Evolutionary conservation across 495 filamentous ascomycete species (phyloP).

Genomic region (Hypoxylon fragiforme): DNA sequence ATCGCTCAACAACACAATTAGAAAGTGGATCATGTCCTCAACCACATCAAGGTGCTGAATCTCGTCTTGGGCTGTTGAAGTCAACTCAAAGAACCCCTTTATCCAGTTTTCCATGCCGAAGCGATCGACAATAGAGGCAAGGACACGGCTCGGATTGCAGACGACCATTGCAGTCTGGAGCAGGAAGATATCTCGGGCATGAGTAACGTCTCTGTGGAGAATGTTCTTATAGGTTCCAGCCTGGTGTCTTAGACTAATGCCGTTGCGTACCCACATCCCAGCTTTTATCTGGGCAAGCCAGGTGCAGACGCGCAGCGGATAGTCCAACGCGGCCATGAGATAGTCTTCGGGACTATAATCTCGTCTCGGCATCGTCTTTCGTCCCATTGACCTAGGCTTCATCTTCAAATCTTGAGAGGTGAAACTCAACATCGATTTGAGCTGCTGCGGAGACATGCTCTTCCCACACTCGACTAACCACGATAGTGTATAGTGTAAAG

Average conservation of each 20-base stretch:
- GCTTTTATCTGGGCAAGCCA: slow-evolving; percentile 99
- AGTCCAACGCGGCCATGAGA: slow-evolving; percentile 87
- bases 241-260: slow-evolving; percentile 91
- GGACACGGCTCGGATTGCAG: slow-evolving; percentile 79
- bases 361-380: slow-evolving; percentile 53
- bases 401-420: slow-evolving; percentile 60
- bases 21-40: slow-evolving; percentile 92
- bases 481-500: slow-evolving; percentile 93
- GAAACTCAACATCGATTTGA: slow-evolving; percentile 68
- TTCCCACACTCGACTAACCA: slow-evolving; percentile 94
- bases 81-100: slow-evolving; percentile 72
- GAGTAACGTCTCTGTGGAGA: slow-evolving; percentile 82
- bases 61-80: slow-evolving; percentile 71
- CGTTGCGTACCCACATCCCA: slow-evolving; percentile 98
- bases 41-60: slow-evolving; percentile 85
- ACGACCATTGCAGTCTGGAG: slow-evolving; percentile 88
- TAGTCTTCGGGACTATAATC: slow-evolving; percentile 70
- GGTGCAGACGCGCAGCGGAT: slow-evolving; percentile 86
- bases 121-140: slow-evolving; percentile 88
- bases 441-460: slow-evolving; percentile 64
- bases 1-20: slow-evolving; percentile 90
- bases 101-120: slow-evolving; percentile 92
- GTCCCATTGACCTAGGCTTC: slow-evolving; percentile 58
- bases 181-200: slow-evolving; percentile 93
- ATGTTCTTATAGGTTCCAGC: slow-evolving; percentile 90